Conservation (phyloP, 2,329 filamentous ascomycete species). For the Zelopaecilomyces penicillatus region DNA sequence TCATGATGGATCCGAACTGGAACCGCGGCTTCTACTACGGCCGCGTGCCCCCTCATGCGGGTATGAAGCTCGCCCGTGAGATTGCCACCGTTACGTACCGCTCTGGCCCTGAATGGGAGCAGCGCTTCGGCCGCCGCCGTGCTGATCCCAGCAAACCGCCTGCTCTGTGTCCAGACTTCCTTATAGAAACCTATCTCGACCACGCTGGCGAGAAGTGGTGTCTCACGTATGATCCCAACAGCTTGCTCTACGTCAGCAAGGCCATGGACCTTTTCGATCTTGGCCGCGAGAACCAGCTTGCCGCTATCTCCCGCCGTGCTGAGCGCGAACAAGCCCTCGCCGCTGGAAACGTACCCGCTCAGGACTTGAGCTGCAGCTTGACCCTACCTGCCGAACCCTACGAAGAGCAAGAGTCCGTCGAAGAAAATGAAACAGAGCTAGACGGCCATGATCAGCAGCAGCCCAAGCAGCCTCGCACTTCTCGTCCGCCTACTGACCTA, state of each 20-base stretch:
- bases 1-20: slow-evolving; percentile 99
- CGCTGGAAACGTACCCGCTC: slow-evolving; percentile 41
- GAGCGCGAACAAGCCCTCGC: slow-evolving; percentile 52
- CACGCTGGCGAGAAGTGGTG: slow-evolving; percentile 98
- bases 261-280: slow-evolving; percentile 98
- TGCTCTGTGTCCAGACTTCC: slow-evolving; percentile 90
- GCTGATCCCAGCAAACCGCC: slow-evolving; percentile 82
- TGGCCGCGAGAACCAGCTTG: slow-evolving; percentile 59
- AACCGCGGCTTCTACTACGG: slow-evolving; percentile 91
- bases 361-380: slow-evolving; percentile 54
- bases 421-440: too few relatives aligned
- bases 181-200: slow-evolving; percentile 97
- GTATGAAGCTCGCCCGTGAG: slow-evolving; percentile 96
- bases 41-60: slow-evolving; percentile 78
- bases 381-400: slow-evolving; percentile 80
- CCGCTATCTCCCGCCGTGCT: slow-evolving; percentile 52
- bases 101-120: slow-evolving; percentile 95
- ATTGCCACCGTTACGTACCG: slow-evolving; percentile 97
- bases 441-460: slow-evolving; percentile 10
- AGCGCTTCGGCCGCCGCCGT: slow-evolving; percentile 78
- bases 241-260: slow-evolving; percentile 91
- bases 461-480: slow-evolving; percentile 21
- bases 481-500: slow-evolving; percentile 66
- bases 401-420: slow-evolving; percentile 58
- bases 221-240: slow-evolving; percentile 92